Base-by-base conservation (phyloP, 1,284 basidiomycete genomes). In the Thelephora terrestris region DNA sequence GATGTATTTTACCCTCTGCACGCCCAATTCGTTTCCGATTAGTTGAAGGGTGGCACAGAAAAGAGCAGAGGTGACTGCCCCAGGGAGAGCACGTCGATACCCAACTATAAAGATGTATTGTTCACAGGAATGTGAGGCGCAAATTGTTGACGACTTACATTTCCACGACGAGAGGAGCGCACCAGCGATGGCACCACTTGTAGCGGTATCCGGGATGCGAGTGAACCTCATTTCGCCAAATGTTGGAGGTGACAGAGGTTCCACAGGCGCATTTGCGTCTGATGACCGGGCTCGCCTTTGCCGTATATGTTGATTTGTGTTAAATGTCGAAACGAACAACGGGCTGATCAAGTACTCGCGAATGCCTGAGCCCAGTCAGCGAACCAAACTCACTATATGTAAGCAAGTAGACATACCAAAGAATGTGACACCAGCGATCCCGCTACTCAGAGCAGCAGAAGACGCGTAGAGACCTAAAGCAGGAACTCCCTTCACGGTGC, bases 321-420 rank as follows among this genome's bases (percentile, higher is more conserved):
- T 45, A 17, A 73, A 50, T 1, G 61, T 61, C 4, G 61, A 58
- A 4, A 70, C 61, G 34, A 87, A 64, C 2, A 72, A 49, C 1
- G 86, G 85, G 47, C 73, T 74, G 42, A 85, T 65, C 17, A 72
- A 57, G 57, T 76, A 83, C 66, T 88, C 85, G 46, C 85, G 75
- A 51, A 83, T 60, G 50, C 74, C 86, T 89, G 49, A 23, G 49
- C 45, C 24, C 9, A 36, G 39, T 36, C 32, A 36, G 21, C 36
- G 43, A n/a, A 29, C 17, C 29, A 6, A 12, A 35, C 9, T 48
- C 49, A 44, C 18, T 43, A 46, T 2, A 18, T 38, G 25, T 36
- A 2, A 32, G 29, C 25, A 27, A 4, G 20, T 5, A 21, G 29
- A 68, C 79, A 48, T 53, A 86, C 86, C 71, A 63, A 89, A 87